Evolutionary conservation across 345 rosid genomes (phyloP).

Genomic region (Boechera divaricarpa): DNA sequence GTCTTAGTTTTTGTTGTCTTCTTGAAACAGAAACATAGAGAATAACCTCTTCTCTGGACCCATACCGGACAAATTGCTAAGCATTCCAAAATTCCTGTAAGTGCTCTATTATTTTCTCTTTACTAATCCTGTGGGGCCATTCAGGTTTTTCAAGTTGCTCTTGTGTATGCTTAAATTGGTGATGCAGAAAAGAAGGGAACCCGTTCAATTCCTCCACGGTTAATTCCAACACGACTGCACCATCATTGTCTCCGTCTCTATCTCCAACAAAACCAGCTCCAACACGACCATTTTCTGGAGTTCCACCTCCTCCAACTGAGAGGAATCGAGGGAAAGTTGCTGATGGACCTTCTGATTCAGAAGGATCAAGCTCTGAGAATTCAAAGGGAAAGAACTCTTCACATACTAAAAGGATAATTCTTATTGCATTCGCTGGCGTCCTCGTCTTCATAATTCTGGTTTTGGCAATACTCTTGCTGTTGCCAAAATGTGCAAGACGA

Average conservation of each 20-base stretch:
- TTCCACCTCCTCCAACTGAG: conserved; percentile 52
- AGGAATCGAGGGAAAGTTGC: conserved; percentile 60
- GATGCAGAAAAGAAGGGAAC: conserved; percentile 85
- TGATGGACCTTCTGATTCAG: conserved; percentile 65
- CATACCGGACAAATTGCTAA: conserved; percentile 76
- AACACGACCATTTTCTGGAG: conserved; percentile 42
- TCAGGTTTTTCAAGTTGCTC: conserved; percentile 14
- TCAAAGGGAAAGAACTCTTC: conserved; percentile 46
- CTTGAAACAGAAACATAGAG: conserved; percentile 79
- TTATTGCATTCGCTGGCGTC: conserved; percentile 78
- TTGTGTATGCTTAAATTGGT: conserved; percentile 24
- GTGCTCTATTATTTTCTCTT: conserved; percentile 17
- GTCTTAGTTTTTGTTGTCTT: conserved; percentile 1
- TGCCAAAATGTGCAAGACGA: conserved; percentile 65
- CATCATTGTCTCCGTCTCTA: conserved; percentile 63
- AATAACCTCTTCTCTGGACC: conserved; percentile 89
- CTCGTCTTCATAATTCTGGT: conserved; percentile 61
- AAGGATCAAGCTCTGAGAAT: conserved; percentile 51
- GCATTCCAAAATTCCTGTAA: conserved; percentile 77
- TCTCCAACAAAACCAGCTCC: conserved; percentile 54
- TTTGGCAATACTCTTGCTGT: conserved; percentile 57
- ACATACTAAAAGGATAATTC: conserved; percentile 61
- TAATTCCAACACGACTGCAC: conserved; percentile 41
- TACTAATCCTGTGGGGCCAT: conserved; percentile 15
- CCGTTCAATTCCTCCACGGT: conserved; percentile 58